phyloP scores from a whole-genome alignment of 2,329 filamentous ascomycete species.

The Arachnomyces sp. region DNA sequence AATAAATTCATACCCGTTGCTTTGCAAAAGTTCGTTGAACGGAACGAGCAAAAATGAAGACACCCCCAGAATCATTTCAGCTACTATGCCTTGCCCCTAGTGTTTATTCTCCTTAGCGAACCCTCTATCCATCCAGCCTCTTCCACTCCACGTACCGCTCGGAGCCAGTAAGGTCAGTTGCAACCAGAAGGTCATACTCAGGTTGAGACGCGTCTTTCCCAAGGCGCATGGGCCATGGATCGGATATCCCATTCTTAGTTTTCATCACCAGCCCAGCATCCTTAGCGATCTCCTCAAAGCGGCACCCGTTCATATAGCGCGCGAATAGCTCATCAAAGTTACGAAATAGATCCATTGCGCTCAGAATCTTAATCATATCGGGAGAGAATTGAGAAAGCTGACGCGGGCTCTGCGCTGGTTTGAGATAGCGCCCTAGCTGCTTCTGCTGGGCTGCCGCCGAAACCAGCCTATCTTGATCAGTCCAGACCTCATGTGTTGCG shows the following conservation, averaged over 20 bases:
- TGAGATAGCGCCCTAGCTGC: background rate
- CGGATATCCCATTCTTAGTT: constrained; percentile 24
- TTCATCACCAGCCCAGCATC: constrained; percentile 19
- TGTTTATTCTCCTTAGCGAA: too few relatives aligned
- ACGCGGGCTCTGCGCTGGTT: constrained; percentile 3
- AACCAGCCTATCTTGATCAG: constrained; percentile 1
- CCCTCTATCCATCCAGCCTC: too few relatives aligned
- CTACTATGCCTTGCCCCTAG: too few relatives aligned
- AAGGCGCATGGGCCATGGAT: constrained; percentile 26
- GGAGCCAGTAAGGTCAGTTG: constrained; percentile 6
- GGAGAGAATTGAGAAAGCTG: constrained; percentile 1
- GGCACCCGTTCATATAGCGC: constrained; percentile 5
- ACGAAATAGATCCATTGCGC: constrained; percentile 1
- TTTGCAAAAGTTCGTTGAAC: too few relatives aligned
- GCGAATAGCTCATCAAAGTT: constrained; percentile 11
- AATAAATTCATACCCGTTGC: too few relatives aligned
- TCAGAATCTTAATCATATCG: constrained; percentile 1
- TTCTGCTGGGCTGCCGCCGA: constrained; percentile 6
- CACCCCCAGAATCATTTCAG: too few relatives aligned
- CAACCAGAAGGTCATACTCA: constrained; percentile 24
- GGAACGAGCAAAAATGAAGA: too few relatives aligned
- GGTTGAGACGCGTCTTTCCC: constrained; percentile 18
- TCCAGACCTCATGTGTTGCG: constrained; percentile 19
- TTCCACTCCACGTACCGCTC: constrained; percentile 31
- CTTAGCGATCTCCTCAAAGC: constrained; percentile 7